Conservation (phyloP, 2,329 filamentous ascomycete species). For the Tolypocladium capitatum region DNA sequence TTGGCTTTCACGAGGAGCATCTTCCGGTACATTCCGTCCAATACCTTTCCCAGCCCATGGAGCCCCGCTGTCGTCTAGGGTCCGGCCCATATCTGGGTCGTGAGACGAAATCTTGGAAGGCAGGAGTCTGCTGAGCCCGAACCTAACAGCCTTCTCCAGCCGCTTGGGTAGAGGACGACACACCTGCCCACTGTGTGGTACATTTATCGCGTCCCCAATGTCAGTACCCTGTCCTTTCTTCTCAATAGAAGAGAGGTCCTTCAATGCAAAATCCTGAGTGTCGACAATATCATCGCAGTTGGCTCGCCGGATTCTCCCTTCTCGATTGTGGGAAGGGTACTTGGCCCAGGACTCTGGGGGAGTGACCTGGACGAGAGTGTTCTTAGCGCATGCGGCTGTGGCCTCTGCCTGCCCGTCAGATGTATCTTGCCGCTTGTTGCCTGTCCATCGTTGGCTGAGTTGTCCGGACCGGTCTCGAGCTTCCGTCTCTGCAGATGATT, state of each 20-base stretch:
- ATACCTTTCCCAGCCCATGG: neutral
- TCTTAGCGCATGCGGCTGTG: neutral
- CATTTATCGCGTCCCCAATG: constrained; percentile 2
- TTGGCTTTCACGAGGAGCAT: neutral
- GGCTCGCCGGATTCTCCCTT: constrained; percentile 10
- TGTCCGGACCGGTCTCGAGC: no score
- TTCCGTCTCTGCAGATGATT: neutral
- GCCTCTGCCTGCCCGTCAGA: neutral
- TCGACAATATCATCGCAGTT: neutral
- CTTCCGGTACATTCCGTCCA: neutral
- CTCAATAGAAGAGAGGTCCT: neutral
- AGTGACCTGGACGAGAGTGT: constrained; percentile 2
- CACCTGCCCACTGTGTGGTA: neutral
- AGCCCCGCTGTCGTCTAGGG: neutral
- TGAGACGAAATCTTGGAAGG: constrained; percentile 1
- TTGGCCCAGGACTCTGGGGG: constrained; percentile 21
- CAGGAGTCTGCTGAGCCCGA: constrained; percentile 5
- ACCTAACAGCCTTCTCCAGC: constrained; percentile 15
- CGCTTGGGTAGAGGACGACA: constrained; percentile 15
- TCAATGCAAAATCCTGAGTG: neutral
- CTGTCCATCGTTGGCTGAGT: neutral
- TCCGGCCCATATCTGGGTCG: neutral
- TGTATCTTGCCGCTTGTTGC: neutral
- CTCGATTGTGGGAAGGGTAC: constrained; percentile 18
- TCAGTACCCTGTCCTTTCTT: neutral